These are phyloP conservation scores for Hanseniaspora uvarum DNA, from an alignment of 1,139 yeast genomes.

Conservation along the genomic window DNA sequence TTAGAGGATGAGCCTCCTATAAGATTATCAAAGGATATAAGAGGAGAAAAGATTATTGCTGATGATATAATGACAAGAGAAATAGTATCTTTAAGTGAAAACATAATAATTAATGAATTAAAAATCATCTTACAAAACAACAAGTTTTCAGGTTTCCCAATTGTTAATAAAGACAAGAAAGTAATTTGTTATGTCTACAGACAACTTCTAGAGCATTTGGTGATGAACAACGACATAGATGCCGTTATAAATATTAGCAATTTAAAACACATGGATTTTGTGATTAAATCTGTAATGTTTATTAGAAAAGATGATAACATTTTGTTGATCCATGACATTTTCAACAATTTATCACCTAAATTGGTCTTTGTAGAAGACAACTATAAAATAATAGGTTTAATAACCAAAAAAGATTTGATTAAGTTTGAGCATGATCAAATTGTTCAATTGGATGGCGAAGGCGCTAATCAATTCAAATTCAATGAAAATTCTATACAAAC, in stretches of 20 bases:
- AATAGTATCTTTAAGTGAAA: constrained; percentile 42
- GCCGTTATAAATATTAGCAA: constrained; percentile 1
- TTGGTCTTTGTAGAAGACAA: constrained; percentile 53
- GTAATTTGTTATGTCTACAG: constrained; percentile 29
- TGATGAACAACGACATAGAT: constrained; percentile 10
- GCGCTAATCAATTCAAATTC: constrained; percentile 21
- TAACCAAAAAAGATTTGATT: constrained; percentile 60
- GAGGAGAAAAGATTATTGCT: constrained; percentile 31
- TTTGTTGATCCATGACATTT: constrained; percentile 56
- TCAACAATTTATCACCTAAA: constrained; percentile 72
- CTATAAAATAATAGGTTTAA: constrained; percentile 48
- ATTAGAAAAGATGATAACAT: constrained; percentile 48
- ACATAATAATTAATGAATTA: constrained; percentile 30
- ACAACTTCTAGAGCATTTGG: constrained; percentile 22
- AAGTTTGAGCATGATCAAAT: constrained; percentile 35
- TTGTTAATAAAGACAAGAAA: constrained; percentile 32
- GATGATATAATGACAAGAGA: constrained; percentile 56
- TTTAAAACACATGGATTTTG: constrained; percentile 16
- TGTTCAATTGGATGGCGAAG: constrained; percentile 24
- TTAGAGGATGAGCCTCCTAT: constrained; percentile 63
- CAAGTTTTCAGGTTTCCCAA: constrained; percentile 47
- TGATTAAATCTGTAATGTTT: constrained; percentile 46
- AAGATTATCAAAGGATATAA: constrained; percentile 39
- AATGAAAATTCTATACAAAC: constrained; percentile 10
- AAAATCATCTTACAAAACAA: constrained; percentile 32